These are phyloP conservation scores for Epicoccum nigrum DNA, from an alignment of 2,329 filamentous ascomycete genomes.

Conservation along the genomic window DNA sequence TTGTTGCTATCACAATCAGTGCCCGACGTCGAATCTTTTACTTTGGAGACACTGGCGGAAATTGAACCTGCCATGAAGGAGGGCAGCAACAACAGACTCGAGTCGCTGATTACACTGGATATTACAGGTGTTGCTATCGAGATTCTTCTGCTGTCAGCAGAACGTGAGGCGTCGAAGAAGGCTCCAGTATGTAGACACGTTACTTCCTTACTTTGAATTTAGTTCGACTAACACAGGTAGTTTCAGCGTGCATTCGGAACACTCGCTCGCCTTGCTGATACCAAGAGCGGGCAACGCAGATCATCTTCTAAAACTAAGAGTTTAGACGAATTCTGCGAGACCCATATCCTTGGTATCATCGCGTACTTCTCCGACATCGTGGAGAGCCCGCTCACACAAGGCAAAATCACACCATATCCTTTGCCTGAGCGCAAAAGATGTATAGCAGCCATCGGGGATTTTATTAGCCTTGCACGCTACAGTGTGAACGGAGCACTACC, in stretches of 20 bases:
- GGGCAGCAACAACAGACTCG: constrained; percentile 62
- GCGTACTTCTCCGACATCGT: constrained; percentile 79
- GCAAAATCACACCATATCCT: constrained; percentile 56
- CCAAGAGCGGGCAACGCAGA: constrained; percentile 54
- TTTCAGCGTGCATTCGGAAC: constrained; percentile 58
- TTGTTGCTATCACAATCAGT: constrained; percentile 66
- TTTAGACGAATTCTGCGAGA: constrained; percentile 77
- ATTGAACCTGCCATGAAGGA: constrained; percentile 74
- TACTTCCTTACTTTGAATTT: background rate
- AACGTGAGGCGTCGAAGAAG: constrained; percentile 63
- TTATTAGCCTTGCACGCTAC: constrained; percentile 76
- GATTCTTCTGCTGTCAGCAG: constrained; percentile 78
- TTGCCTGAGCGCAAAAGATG: constrained; percentile 75
- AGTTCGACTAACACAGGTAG: constrained; percentile 24
- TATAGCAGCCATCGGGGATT: constrained; percentile 83
- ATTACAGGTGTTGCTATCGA: constrained; percentile 78
- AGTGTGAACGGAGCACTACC: constrained; percentile 81
- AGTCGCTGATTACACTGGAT: constrained; percentile 74
- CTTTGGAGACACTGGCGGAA: constrained; percentile 70
- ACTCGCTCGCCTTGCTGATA: constrained; percentile 55
- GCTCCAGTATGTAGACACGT: constrained; percentile 58
- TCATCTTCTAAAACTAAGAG: constrained; percentile 59
- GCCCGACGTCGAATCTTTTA: constrained; percentile 68
- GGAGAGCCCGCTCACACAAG: constrained; percentile 64
- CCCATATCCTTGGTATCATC: constrained; percentile 85